Evolutionary conservation across 495 filamentous ascomycete genomes (phyloP).

Genomic region (Chaetomium cochliodes): DNA sequence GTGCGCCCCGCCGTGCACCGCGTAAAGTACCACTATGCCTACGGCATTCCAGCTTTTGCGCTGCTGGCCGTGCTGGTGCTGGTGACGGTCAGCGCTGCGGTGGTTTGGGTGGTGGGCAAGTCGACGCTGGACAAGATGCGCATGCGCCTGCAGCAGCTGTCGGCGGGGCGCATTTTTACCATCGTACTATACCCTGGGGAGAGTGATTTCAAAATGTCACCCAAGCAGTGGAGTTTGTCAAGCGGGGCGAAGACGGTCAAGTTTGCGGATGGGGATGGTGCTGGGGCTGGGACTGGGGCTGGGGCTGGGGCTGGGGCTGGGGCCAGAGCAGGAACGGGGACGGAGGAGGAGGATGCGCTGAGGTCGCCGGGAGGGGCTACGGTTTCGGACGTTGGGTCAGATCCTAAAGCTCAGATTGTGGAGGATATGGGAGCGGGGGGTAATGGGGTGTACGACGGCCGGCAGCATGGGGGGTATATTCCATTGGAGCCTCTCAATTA

Average conservation of each 20-base stretch:
- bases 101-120: neutral
- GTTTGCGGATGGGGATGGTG: neutral
- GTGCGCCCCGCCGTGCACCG: constrained; percentile 30
- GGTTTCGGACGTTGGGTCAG: neutral
- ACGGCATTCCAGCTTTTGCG: constrained; percentile 40
- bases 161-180: constrained; percentile 32
- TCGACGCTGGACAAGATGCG: constrained; percentile 17
- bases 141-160: constrained; percentile 23
- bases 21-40: constrained; percentile 37
- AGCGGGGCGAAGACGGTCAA: constrained; percentile 10
- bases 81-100: constrained; percentile 18
- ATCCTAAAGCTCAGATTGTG: neutral
- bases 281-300: neutral
- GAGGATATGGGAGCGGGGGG: neutral
- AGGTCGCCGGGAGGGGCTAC: neutral
- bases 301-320: neutral
- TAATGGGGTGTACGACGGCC: too few species aligned
- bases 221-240: constrained; percentile 22
- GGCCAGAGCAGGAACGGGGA: neutral
- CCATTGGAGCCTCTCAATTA: too few species aligned
- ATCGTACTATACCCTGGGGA: constrained; percentile 27
- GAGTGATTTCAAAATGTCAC: constrained; percentile 3
- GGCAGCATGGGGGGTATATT: too few species aligned
- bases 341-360: neutral
- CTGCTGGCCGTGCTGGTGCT: constrained; percentile 18